Percentiles rank a stretch among this genome's conserved stretches.
phyloP scores from a whole-genome alignment of 495 filamentous ascomycete genomes.

The Letharia lupina region DNA sequence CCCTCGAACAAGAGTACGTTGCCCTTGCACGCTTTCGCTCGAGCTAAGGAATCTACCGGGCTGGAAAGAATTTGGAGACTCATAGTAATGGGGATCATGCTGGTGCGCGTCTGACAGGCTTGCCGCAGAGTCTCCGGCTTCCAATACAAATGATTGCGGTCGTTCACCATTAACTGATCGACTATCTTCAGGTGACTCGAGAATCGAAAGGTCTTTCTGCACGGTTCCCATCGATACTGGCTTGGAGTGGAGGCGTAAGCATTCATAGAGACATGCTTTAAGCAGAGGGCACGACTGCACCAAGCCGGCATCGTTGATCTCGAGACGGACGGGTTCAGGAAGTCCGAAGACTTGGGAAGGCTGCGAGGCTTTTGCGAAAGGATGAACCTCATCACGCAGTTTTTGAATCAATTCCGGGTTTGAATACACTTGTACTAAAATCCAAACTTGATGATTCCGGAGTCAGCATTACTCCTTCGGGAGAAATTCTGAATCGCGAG shows the following conservation, averaged over 20 bases:
- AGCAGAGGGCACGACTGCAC: slow-evolving; percentile 42
- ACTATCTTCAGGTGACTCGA: not conserved
- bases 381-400: slow-evolving; percentile 45
- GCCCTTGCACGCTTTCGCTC: not conserved
- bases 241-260: slow-evolving; percentile 44
- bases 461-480: no score
- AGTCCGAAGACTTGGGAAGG: slow-evolving; percentile 44
- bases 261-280: slow-evolving; percentile 47
- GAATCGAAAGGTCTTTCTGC: slow-evolving; percentile 1
- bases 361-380: slow-evolving; percentile 39
- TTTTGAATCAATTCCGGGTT: slow-evolving; percentile 38
- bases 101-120: not conserved
- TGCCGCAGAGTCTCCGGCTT: not conserved
- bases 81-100: not conserved
- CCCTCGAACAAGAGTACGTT: not conserved
- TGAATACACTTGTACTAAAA: slow-evolving; percentile 44
- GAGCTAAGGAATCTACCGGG: not conserved
- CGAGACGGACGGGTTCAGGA: slow-evolving; percentile 44
- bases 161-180: not conserved
- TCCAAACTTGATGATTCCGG: slow-evolving; percentile 35
- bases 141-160: not conserved
- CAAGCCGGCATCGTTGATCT: slow-evolving; percentile 40
- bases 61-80: not conserved
- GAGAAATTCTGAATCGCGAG: no score
- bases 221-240: slow-evolving; percentile 15